phyloP scores from a whole-genome alignment of 495 filamentous ascomycete genomes.

The Recurvomyces mirabilis region DNA sequence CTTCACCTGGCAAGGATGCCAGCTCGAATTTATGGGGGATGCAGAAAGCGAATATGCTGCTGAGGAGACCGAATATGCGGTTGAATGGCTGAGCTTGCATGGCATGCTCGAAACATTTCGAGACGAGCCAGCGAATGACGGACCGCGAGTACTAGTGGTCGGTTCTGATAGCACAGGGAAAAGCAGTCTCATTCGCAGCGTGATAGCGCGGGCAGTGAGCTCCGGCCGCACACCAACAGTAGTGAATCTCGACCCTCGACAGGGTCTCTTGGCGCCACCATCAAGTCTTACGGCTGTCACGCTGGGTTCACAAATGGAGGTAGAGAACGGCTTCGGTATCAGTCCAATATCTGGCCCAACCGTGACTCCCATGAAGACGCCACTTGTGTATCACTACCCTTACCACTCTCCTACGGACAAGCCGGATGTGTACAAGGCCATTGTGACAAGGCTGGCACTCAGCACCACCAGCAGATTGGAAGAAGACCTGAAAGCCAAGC shows the following conservation, averaged over 20 bases:
- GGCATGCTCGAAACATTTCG: conserved; percentile 65
- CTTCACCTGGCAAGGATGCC: conserved; percentile 83
- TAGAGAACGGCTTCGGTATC: conserved; percentile 83
- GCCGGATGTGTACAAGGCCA: conserved; percentile 54
- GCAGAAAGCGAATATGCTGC: conserved; percentile 62
- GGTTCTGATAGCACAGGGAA: conserved; percentile 77
- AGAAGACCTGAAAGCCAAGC: conserved; percentile 60
- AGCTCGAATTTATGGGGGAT: conserved; percentile 59
- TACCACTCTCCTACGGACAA: conserved; percentile 65
- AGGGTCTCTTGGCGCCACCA: conserved; percentile 76
- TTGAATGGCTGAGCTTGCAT: conserved; percentile 71
- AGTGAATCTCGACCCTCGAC: conserved; percentile 74
- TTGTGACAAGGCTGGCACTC: conserved; percentile 67
- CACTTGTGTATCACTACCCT: conserved; percentile 85
- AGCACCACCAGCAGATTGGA: conserved; percentile 66
- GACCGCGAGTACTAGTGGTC: conserved; percentile 73
- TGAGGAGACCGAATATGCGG: conserved; percentile 72
- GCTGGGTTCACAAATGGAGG: conserved; percentile 74
- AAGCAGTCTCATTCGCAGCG: conserved; percentile 67
- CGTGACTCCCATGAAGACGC: conserved; percentile 77
- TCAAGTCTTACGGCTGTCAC: conserved; percentile 75
- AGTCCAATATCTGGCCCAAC: conserved; percentile 85
- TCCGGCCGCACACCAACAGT: conserved; percentile 67
- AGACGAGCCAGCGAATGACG: conserved; percentile 7
- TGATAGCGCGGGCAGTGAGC: conserved; percentile 72